Evolutionary conservation across 2,329 filamentous ascomycete genomes (phyloP).

Genomic region (Exophiala spinifera): DNA sequence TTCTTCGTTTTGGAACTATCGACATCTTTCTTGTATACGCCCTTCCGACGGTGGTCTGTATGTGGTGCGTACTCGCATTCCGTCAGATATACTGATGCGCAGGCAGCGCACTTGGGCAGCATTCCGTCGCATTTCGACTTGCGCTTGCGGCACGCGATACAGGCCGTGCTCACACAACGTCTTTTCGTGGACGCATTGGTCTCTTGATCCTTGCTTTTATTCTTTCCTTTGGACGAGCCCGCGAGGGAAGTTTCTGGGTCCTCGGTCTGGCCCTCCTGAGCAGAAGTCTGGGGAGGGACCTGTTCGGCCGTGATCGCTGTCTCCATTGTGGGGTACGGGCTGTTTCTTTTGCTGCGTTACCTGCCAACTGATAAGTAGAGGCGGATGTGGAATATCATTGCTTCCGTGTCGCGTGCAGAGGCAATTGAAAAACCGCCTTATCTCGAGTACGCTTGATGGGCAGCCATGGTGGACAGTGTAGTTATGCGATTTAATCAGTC

Average conservation of each 20-base stretch:
- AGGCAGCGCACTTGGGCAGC: slow-evolving; percentile 88
- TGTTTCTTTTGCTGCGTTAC: background rate
- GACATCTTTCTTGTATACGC: slow-evolving; percentile 91
- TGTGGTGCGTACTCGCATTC: slow-evolving; percentile 94
- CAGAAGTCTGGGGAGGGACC: background rate
- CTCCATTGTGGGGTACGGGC: slow-evolving; percentile 5
- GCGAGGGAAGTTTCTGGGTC: slow-evolving; percentile 5
- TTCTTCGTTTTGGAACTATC: slow-evolving; percentile 83
- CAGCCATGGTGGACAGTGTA: too few species aligned
- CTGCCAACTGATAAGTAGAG: background rate
- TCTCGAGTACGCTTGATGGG: too few species aligned
- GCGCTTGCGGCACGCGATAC: slow-evolving; percentile 72
- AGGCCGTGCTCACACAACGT: slow-evolving; percentile 79
- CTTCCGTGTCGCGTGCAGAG: too few species aligned
- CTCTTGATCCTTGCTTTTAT: slow-evolving; percentile 33
- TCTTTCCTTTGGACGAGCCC: slow-evolving; percentile 29
- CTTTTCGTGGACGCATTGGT: slow-evolving; percentile 53
- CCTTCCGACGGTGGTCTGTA: slow-evolving; percentile 92
- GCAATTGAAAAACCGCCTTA: too few species aligned
- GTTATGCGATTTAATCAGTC: too few species aligned
- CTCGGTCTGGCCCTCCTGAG: background rate
- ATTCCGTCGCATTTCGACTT: slow-evolving; percentile 93
- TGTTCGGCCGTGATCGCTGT: slow-evolving; percentile 10
- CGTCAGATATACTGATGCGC: slow-evolving; percentile 74
- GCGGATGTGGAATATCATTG: too few species aligned